Evolutionary conservation across 805 yeast genomes (phyloP), one percentile per base, ranked within the genome.

Genomic region (Kluyveromyces dobzhanskii): DNA sequence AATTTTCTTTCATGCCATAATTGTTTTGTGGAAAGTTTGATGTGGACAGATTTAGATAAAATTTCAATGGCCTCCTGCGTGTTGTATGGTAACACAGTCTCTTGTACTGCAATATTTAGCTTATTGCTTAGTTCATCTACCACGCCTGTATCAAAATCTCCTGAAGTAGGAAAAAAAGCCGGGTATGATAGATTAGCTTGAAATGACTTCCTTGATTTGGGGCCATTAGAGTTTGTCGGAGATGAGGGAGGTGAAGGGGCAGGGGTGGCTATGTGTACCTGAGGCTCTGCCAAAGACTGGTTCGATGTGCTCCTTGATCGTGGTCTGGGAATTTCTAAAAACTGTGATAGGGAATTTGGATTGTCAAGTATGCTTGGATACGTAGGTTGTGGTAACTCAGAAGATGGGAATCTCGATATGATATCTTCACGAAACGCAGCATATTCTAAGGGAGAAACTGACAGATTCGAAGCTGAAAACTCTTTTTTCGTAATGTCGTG

Each of bases 371-470:
- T 64, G 8, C 62, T 56, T 0, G 82, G 77, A 3, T 73, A 46
- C 3, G 61, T 59, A 12, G 73, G 65, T 13, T 65, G 60, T 0
- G 80, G 78, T 11, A 82, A 75, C 4, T 64, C 53, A 45, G 67
- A 80, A 4, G 84, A 63, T 0, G 98, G 97, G 54, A 78, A 90
- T 44, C 94, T 71, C 9, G 85, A 73, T 3, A 69, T 57, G 3
- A 88, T 57, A 43, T 85, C 94, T 38, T 83, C 84, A 44, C 86
- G 68, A 53, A 84, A 87, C 5, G 83, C 76, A 51, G 77, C 79
- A 54, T 85, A 90, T 47, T 88, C 95, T n/a, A 85, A 59, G 0
- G 95, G 95, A 0, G 95, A 78, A 8, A 88, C 79, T 0, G 68
- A 60, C 35, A 71, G 61, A 36, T 53, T 56, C 34, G 49, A 56